phyloP scores from a whole-genome alignment of 805 yeast genomes.

The Kodamaea fukazawae region DNA sequence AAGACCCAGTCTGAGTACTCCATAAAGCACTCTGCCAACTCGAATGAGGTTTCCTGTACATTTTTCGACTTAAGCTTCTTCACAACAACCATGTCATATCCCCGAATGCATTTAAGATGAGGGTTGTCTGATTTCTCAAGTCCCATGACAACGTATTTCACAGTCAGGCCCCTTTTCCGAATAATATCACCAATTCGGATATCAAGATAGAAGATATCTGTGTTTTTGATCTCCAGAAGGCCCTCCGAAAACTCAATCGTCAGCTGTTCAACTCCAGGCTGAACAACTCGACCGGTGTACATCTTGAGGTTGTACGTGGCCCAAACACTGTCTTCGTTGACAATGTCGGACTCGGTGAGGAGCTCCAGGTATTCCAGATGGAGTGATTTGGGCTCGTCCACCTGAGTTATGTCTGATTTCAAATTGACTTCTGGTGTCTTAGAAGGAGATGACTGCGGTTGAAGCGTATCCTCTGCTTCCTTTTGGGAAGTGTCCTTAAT shows the following conservation, averaged over 20 bases:
- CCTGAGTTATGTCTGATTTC: too few species aligned
- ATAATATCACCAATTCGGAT: slow-evolving; percentile 57
- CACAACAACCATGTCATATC: slow-evolving; percentile 51
- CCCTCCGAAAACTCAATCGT: slow-evolving; percentile 43
- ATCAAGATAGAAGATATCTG: slow-evolving; percentile 47
- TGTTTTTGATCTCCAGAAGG: slow-evolving; percentile 29
- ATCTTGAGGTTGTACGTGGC: slow-evolving; percentile 47
- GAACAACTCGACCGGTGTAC: slow-evolving; percentile 48
- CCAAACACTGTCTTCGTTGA: slow-evolving; percentile 45
- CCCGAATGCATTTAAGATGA: slow-evolving; percentile 53
- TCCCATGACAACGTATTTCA: slow-evolving; percentile 33
- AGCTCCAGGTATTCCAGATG: slow-evolving; percentile 3
- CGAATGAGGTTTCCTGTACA: slow-evolving; percentile 14
- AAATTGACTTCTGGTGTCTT: too few species aligned
- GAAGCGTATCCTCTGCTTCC: too few species aligned
- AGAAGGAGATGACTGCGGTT: too few species aligned
- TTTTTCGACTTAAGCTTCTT: slow-evolving; percentile 19
- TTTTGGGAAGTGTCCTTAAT: not conserved
- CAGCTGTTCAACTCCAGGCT: slow-evolving; percentile 24
- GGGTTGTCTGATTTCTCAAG: slow-evolving; percentile 3
- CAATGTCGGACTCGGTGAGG: slow-evolving; percentile 13
- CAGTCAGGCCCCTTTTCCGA: slow-evolving; percentile 27
- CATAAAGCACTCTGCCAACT: slow-evolving; percentile 35
- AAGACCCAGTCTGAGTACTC: slow-evolving; percentile 38
- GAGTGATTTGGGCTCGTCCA: not conserved